phyloP scores from a whole-genome alignment of 129 eudicot genomes.

The Tanacetum coccineum region DNA sequence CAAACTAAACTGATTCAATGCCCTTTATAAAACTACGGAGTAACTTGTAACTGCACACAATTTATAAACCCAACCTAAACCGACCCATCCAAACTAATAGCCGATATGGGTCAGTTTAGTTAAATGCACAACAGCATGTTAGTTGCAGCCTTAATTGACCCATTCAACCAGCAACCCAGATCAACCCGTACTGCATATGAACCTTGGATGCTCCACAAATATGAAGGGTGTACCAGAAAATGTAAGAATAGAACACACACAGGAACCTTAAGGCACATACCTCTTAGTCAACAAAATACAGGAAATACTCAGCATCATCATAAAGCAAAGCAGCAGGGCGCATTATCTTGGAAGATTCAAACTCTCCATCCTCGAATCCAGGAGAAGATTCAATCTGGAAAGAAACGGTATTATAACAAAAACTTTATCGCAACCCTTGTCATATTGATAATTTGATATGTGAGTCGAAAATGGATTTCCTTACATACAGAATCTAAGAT shows the following conservation, averaged over 20 bases:
- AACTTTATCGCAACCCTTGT: slow-evolving; percentile 7
- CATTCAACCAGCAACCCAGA: too few relatives aligned
- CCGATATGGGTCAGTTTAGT: too few relatives aligned
- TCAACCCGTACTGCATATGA: too few relatives aligned
- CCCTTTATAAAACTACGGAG: too few relatives aligned
- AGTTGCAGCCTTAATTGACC: too few relatives aligned
- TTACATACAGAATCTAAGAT: slow-evolving; percentile 82
- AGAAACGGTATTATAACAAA: slow-evolving; percentile 21
- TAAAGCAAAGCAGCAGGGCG: slow-evolving; percentile 91
- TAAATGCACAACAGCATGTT: too few relatives aligned
- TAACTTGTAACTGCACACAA: too few relatives aligned
- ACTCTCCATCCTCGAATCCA: slow-evolving; percentile 97
- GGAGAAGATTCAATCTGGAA: slow-evolving; percentile 94
- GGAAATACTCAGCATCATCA: slow-evolving; percentile 54
- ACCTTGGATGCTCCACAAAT: neutral
- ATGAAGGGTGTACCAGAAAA: neutral
- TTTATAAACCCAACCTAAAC: too few relatives aligned
- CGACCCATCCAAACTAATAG: too few relatives aligned
- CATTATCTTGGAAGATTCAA: slow-evolving; percentile 69
- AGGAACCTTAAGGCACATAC: slow-evolving; percentile 32
- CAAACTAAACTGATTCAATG: too few relatives aligned
- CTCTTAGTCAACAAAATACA: slow-evolving; percentile 92
- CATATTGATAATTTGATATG: slow-evolving; percentile 2
- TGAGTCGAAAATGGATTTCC: slow-evolving; percentile 15
- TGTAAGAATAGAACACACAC: neutral